Evolutionary conservation across 371 early-diverging fungal genomes (phyloP).

Genomic region (Mucor lusitanicus): DNA sequence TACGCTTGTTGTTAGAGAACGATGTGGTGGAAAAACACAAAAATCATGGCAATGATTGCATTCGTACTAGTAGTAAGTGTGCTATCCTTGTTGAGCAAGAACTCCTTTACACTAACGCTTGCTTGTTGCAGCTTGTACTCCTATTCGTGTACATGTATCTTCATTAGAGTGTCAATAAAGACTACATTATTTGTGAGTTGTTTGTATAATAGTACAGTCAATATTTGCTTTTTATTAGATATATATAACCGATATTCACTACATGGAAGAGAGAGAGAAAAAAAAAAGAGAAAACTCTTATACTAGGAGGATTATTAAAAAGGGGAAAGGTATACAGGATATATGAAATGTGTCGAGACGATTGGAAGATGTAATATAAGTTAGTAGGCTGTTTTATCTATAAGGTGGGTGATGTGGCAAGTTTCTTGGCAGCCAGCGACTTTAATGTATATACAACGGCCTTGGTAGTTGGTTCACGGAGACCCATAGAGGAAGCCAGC

Average conservation of each 20-base stretch:
- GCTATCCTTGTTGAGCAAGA: not conserved
- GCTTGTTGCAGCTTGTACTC: not conserved
- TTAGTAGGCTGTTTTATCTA: not conserved
- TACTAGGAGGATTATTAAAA: not conserved
- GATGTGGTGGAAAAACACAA: conserved; percentile 95
- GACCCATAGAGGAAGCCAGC: conserved; percentile 23
- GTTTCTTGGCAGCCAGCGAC: conserved; percentile 8
- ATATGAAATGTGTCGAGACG: not conserved
- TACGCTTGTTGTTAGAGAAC: conserved; percentile 47
- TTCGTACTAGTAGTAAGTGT: conserved; percentile 65
- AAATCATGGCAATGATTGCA: conserved; percentile 73
- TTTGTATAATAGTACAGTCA: not conserved
- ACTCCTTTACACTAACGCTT: not conserved
- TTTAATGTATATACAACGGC: conserved; percentile 16
- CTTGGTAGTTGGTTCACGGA: conserved; percentile 12
- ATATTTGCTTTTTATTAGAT: not conserved
- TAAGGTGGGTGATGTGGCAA: not conserved
- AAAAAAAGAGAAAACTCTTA: not conserved
- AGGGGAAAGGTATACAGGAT: not conserved
- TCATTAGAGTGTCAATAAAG: not conserved
- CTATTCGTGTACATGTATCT: not conserved
- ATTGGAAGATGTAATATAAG: not conserved
- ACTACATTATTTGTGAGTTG: not conserved
- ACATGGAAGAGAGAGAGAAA: not conserved
- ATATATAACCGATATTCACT: not conserved